Evolutionary conservation across 2,329 filamentous ascomycete species (phyloP), one percentile per base, ranked within the genome.

Genomic region (Beauveria medogensis): DNA sequence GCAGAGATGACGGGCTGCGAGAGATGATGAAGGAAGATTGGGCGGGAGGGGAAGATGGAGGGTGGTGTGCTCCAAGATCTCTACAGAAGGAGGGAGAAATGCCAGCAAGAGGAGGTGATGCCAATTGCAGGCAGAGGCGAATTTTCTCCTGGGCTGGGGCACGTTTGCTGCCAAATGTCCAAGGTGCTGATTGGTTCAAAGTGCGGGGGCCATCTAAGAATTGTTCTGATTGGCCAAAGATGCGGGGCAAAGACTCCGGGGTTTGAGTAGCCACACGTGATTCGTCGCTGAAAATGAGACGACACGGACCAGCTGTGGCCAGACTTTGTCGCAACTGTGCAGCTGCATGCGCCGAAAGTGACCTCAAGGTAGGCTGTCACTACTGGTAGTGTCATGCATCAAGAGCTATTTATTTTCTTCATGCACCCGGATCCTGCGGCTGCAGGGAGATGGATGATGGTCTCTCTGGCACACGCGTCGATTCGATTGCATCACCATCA

Each of bases 181-280:
- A n/a, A 28, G 50, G 28, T 37, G 2, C 22, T 57, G 55, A 48
- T 55, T 55, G 53, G 53, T 34, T 18, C 2, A 20, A 6, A 2
- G n/a, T 54, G 58, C 51, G 40, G 24, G 55, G 30, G 2, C 59
- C 48, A 60, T 9, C 48, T 54, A 8, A n/a, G 16, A 43, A 59
- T 64, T 63, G 58, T 62, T 62, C 41, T 71, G 68, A 74, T 74
- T 74, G 72, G 72, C 37, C 58, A 6, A 14, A 34, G 26, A 55
- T 69, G 71, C 68, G 72, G 72, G 72, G 69, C 58, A 54, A 43
- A 55, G 6, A 43, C 50, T 62, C 62, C 59, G 56, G 67, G 61
- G 63, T 62, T 37, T 51, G 40, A 51, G 52, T 4, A 54, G 37
- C 43, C 43, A 48, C 41, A 60, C 63, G 63, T 64, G 62, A 64